Base-by-base conservation (phyloP, 768 basidiomycete genomes). In the Mycena capillaripes region DNA sequence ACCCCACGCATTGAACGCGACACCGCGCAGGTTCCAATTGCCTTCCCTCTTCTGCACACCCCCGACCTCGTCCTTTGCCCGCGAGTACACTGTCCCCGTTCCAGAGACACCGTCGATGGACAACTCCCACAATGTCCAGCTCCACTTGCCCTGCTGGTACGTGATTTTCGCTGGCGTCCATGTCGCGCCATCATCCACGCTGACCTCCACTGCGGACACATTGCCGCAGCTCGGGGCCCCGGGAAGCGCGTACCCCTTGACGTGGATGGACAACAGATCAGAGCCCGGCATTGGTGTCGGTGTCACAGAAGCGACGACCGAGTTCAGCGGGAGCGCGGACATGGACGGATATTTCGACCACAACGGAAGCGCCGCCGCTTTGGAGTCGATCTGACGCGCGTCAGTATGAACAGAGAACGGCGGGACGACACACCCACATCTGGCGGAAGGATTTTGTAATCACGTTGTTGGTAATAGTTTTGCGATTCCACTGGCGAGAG, bases 51-150 rank as follows among this genome's bases (percentile, higher is more conserved):
- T 83, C 78, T 94, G 93, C 14, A 84, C 71, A 30, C 84, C 80
- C 6, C 89, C 90, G 25, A 77, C 79, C 10, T 78, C 78, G 79
- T 92, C 91, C 29, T 79, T 82, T 2, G 91, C 92, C 5, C 91
- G 86, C 65, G 89, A 88, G 57, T 82, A 79, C 7, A 87, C 82
- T 5, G 78, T 80, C 3, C 86, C 88, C 27, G 73, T 80, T 56
- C 76, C 73, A 4, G 74, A 77, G 6, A 78, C 77, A 53, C 82
- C 79, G 9, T 81, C 78, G 17, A 94, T 16, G 57, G 84, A 82
- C 4, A 78, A 83, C 76, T 92, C 89, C 93, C 93, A 94, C 25
- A 93, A 78, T 6, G 90, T 88, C 93, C 93, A 94, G 76, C 92
- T 92, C 92, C 92, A 93, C 72, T 78, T 86, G 4, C 92, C 91